phyloP scores from a whole-genome alignment of 2,329 filamentous ascomycete species.

The Aspergillus aculeatus region DNA sequence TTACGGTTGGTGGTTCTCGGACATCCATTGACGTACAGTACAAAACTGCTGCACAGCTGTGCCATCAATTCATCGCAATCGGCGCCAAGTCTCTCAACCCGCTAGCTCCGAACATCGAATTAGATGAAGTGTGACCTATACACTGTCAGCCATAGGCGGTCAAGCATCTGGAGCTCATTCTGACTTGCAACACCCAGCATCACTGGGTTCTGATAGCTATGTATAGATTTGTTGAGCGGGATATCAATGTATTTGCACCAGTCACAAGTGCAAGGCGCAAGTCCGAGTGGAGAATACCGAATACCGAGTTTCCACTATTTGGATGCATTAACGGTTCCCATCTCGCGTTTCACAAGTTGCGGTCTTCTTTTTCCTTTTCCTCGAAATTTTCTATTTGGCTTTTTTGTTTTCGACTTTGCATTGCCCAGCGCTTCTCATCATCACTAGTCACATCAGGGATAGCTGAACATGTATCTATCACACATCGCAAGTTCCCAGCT shows the following conservation, averaged over 20 bases:
- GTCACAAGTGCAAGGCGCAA: background rate
- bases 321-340: conserved; percentile 18
- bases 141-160: conserved; percentile 8
- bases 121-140: conserved; percentile 12
- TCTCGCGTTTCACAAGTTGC: background rate
- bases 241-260: conserved; percentile 7
- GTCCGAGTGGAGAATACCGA: conserved; percentile 4
- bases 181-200: background rate
- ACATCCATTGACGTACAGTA: background rate
- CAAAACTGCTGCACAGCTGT: background rate
- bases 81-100: background rate
- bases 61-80: background rate
- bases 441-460: conserved; percentile 6
- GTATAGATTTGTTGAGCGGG: conserved; percentile 14
- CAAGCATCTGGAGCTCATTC: conserved; percentile 2
- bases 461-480: conserved; percentile 16
- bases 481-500: conserved; percentile 6
- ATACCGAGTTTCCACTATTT: conserved; percentile 10
- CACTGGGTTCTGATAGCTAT: conserved; percentile 1
- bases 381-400: conserved; percentile 3
- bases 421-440: background rate
- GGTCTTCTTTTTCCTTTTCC: background rate
- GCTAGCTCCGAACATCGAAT: conserved; percentile 2
- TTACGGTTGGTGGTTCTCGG: background rate
- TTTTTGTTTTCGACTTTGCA: conserved; percentile 5